phyloP scores from a whole-genome alignment of 352 stramenopile genomes.

The Pythium vanterpoolii region DNA sequence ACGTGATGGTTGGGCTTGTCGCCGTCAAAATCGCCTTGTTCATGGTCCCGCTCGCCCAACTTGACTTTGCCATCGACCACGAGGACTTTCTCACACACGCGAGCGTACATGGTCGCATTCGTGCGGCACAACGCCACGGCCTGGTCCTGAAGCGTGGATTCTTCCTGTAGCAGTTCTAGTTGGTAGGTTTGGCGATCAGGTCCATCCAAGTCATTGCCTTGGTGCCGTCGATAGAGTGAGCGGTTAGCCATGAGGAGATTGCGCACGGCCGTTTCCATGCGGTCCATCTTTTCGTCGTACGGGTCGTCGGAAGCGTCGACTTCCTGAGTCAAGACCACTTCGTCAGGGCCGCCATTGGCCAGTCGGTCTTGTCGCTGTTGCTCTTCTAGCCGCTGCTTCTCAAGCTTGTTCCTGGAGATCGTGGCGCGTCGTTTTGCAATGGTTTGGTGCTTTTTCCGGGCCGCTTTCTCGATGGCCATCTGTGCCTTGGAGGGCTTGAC shows the following conservation, averaged over 20 bases:
- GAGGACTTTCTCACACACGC: neutral
- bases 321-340: neutral
- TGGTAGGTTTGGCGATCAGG: constrained; percentile 6
- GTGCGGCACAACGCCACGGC: neutral
- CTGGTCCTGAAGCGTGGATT: constrained; percentile 5
- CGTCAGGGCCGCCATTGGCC: neutral
- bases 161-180: constrained; percentile 5
- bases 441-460: neutral
- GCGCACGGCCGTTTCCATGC: constrained; percentile 4
- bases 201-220: constrained; percentile 6
- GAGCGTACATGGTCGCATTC: constrained; percentile 3
- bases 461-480: no score
- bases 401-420: neutral
- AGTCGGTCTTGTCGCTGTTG: neutral
- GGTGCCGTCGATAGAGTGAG: constrained; percentile 4
- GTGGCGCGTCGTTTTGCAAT: neutral
- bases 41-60: constrained; percentile 12
- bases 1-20: constrained; percentile 15
- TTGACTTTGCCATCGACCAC: constrained; percentile 11
- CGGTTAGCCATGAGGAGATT: constrained; percentile 6
- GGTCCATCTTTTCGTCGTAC: neutral
- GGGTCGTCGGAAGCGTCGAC: neutral
- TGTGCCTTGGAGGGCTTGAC: neutral
- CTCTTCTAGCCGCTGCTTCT: neutral
- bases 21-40: constrained; percentile 9